Percentiles rank a stretch among this genome's conserved stretches.
These are phyloP conservation scores for Conringia planisiliqua DNA, from an alignment of 345 rosid species.

Conservation along the genomic window DNA sequence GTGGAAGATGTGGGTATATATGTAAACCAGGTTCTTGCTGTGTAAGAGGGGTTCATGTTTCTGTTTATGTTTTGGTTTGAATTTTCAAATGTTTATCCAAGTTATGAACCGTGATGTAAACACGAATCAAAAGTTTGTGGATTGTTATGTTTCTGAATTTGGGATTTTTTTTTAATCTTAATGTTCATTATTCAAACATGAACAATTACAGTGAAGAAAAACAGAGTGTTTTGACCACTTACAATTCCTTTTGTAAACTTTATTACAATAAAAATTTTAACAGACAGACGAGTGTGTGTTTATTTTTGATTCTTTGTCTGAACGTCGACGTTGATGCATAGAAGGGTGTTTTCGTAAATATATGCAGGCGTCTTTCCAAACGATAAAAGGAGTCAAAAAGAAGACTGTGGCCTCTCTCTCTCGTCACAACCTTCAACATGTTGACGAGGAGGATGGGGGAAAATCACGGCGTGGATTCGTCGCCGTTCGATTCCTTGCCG, in stretches of 20 bases:
- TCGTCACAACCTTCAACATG: too few species aligned
- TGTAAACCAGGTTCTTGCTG: not conserved
- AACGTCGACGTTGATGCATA: not conserved
- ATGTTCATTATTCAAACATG: not conserved
- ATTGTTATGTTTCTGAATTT: not conserved
- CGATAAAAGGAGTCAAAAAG: not conserved
- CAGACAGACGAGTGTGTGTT: too few species aligned
- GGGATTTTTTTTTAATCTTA: not conserved
- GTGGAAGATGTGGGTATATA: not conserved
- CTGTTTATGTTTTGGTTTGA: not conserved
- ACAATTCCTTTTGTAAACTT: too few species aligned
- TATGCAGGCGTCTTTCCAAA: not conserved
- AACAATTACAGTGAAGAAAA: not conserved
- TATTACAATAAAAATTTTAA: too few species aligned
- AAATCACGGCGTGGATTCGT: not conserved
- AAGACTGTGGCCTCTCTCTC: not conserved
- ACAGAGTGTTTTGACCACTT: not conserved
- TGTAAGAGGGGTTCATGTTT: not conserved
- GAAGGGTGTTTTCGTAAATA: not conserved
- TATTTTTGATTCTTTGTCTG: too few species aligned
- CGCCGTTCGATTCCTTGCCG: slow-evolving; percentile 14
- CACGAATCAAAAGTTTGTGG: not conserved
- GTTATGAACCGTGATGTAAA: not conserved
- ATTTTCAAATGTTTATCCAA: not conserved
- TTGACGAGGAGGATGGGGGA: not conserved